A percentile compares a stretch with the other conserved stretches of the same genome.
Conservation (phyloP, 192 early-diverging fungal genomes). For the Dimargaris xerosporica region DNA sequence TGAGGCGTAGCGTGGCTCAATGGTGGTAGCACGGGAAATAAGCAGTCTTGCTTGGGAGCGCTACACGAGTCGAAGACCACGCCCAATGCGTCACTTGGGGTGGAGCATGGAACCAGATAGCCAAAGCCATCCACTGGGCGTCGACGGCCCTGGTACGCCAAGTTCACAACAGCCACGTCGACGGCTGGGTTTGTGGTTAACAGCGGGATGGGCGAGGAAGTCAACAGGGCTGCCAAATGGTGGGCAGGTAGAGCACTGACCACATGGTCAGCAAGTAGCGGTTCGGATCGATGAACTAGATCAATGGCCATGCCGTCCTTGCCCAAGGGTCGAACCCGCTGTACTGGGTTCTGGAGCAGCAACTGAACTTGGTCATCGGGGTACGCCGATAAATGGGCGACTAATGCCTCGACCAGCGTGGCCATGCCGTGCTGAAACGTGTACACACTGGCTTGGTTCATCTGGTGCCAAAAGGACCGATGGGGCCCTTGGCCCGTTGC, state of each 20-base stretch:
- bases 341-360: constrained; percentile 24
- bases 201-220: constrained; percentile 21
- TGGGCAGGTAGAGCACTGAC: constrained; percentile 52
- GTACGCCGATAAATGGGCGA: constrained; percentile 25
- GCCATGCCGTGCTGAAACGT: constrained; percentile 71
- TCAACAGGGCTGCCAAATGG: constrained; percentile 31
- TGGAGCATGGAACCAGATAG: constrained; percentile 63
- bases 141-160: constrained; percentile 39
- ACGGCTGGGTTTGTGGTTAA: constrained; percentile 48
- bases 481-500: constrained; percentile 17
- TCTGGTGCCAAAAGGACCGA: constrained; percentile 37
- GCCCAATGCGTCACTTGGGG: constrained; percentile 45
- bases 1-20: constrained; percentile 16
- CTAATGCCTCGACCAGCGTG: constrained; percentile 42
- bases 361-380: constrained; percentile 39
- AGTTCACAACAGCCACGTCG: constrained; percentile 72
- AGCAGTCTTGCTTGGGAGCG: constrained; percentile 45
- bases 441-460: constrained; percentile 58
- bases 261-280: constrained; percentile 36
- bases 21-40: constrained; percentile 15
- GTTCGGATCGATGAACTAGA: too few relatives aligned
- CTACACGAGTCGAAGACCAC: constrained; percentile 78
- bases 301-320: constrained; percentile 15
- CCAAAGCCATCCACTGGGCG: constrained; percentile 75
- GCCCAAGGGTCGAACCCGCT: constrained; percentile 21